phyloP scores from a whole-genome alignment of 129 eudicot species.

The Sambucus nigra region DNA sequence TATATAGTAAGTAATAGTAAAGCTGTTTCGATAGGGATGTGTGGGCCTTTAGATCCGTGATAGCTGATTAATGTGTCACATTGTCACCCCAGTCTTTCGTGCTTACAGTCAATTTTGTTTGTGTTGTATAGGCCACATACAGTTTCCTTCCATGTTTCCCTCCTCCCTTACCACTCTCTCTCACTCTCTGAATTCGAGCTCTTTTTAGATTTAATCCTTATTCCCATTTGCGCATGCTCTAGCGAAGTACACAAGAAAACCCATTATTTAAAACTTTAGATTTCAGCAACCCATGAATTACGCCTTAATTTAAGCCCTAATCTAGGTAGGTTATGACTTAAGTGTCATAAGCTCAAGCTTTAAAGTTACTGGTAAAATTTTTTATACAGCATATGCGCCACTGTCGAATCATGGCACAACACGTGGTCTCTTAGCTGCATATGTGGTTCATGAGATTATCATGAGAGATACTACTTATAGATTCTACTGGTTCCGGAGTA shows the following conservation, averaged over 20 bases:
- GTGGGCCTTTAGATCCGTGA: constrained; percentile 12
- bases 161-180: constrained; percentile 18
- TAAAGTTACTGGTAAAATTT: constrained; percentile 5
- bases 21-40: constrained; percentile 12
- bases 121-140: constrained; percentile 10
- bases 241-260: background rate
- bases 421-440: background rate
- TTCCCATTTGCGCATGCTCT: constrained; percentile 4
- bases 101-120: constrained; percentile 1
- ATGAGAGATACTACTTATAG: too few species aligned
- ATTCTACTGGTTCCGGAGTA: too few species aligned
- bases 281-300: constrained; percentile 24
- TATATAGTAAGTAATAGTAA: background rate
- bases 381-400: background rate
- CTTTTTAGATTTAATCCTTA: constrained; percentile 3
- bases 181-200: constrained; percentile 5
- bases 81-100: background rate
- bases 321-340: constrained; percentile 15
- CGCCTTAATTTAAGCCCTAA: constrained; percentile 26
- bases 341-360: constrained; percentile 14
- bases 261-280: background rate
- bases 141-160: constrained; percentile 32
- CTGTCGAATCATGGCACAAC: background rate
- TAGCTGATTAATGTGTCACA: background rate
- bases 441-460: background rate